Evolutionary conservation across 345 rosid genomes (phyloP), one percentile per base, ranked within the genome.

Genomic region (Anacardium occidentale): DNA sequence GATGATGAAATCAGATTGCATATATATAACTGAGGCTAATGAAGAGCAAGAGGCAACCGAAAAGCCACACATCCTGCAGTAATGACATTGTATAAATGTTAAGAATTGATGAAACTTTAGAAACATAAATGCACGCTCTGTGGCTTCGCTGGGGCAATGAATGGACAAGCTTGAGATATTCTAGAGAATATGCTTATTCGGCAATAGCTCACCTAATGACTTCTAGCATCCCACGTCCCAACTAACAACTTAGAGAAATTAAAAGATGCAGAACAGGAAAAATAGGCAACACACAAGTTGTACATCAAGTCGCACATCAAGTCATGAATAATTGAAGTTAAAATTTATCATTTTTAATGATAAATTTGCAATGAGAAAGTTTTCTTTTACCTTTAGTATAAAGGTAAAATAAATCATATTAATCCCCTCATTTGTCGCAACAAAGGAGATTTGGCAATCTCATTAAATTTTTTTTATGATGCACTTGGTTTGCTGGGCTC

Each of bases 401-500:
- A 12, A 53, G 40, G 58, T 57, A 26, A 48, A 37, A 66, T 53
- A 32, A 74, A 56, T 45, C 5, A 10, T 50, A 47, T 22, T 40
- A 62, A 15, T 60, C 68, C 20, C 25, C 1, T 32, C 25, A 52
- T 47, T 21, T 70, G 42, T 32, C 34, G 17, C 13, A 29, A 51
- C 54, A 42, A 25, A 56, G 17, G 47, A 57, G 54, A n/a, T 22
- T 25, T 63, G 55, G 32, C 62, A 65, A 48, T 29, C 48, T 40
- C 44, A 68, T 40, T 34, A 65, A 42, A 76, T 21, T 59, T 26
- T 63, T 73, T 45, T 68, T 75, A 79, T n/a, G 60, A 66, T 63
- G 84, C 74, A 67, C 80, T 50, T 79, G 83, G 62, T 70, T 83
- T 80, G 66, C 68, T 51, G 69, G 75, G 68, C 0, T 42, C 83